phyloP scores from a whole-genome alignment of 208 protist genomes.

The Acanthamoeba quina region DNA sequence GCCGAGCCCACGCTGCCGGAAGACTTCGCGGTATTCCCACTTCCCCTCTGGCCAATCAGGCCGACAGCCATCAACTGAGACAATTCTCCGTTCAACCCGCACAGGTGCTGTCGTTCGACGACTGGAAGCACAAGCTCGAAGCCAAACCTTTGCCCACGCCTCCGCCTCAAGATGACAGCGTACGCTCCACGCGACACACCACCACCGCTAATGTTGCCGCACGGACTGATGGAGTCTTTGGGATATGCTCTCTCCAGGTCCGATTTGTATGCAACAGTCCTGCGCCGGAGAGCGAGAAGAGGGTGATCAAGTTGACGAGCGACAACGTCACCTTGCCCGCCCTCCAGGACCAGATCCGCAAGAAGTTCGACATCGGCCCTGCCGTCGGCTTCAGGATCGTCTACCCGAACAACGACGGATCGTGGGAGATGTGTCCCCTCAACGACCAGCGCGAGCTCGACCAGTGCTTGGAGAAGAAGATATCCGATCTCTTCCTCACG shows the following conservation, averaged over 20 bases:
- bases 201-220: no score
- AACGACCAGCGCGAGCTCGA: constrained; percentile 24
- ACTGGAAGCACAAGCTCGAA: constrained; percentile 36
- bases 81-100: background rate
- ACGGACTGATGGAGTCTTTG: no score
- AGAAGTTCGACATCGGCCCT: constrained; percentile 38
- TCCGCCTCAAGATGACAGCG: background rate
- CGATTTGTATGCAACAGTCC: constrained; percentile 13
- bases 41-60: no score
- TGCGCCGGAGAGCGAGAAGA: constrained; percentile 19
- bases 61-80: no score
- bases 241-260: background rate
- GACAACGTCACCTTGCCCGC: constrained; percentile 9
- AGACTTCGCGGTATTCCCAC: background rate
- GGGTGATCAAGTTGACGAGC: constrained; percentile 11
- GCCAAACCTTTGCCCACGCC: background rate
- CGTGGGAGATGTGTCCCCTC: constrained; percentile 38
- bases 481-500: constrained; percentile 25
- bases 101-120: background rate
- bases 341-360: constrained; percentile 33
- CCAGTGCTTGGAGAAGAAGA: background rate
- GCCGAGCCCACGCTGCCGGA: background rate
- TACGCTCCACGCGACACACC: background rate
- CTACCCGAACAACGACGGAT: constrained; percentile 29
- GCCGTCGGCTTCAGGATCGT: constrained; percentile 34